Evolutionary conservation across 805 yeast genomes (phyloP), one percentile per base, ranked within the genome.

Genomic region (Suhomyces prunicola): DNA sequence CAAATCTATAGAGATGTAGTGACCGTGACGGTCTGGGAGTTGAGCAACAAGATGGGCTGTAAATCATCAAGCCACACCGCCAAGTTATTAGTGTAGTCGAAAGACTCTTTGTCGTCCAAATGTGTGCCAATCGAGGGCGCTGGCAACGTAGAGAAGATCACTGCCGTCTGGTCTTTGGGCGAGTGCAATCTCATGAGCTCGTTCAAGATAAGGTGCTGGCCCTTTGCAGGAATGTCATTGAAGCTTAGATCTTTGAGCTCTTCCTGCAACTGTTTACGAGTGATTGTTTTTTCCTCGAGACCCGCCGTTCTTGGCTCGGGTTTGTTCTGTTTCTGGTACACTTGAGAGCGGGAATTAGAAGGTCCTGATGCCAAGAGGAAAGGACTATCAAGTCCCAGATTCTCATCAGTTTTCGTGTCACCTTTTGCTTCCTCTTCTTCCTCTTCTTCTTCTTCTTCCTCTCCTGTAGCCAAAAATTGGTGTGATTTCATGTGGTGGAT

Each of bases 1-100:
- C 42, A 39, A 39, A 33, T n/a, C 46, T 72, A 92, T 56, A 93
- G 73, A 33, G 96, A 94, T 5, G 97, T 92, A 0, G 99, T 93
- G 2, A 93, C 99, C 0, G 99, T 94, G 78, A 94, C 91, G 0
- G 96, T 87, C 72, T 90, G 96, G 0, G 97, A 90, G 64, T 94
- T 93, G 51, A 94, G 79, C 56, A 94, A 69, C 66, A 94, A 66
- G 1, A 84, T 79, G 0, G 98, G 97, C 0, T 97, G 97, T 40
- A 94, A 71, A 4, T 82, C 90, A 44, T 84, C 82, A 52, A 93
- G 77, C 94, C 97, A 90, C 5, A 88, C 69, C 46, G 91, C 87
- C 49, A 93, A 73, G 59, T 86, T 86, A 52, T 84, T 83, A 13
- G 88, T 83, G 65, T 91, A 93, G 35, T 88, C 90, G 42, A 83